A percentile compares a stretch with the other conserved stretches of the same genome.
These are phyloP conservation scores for Teratosphaeria destructans DNA, from an alignment of 2,329 filamentous ascomycete species.

Conservation along the genomic window DNA sequence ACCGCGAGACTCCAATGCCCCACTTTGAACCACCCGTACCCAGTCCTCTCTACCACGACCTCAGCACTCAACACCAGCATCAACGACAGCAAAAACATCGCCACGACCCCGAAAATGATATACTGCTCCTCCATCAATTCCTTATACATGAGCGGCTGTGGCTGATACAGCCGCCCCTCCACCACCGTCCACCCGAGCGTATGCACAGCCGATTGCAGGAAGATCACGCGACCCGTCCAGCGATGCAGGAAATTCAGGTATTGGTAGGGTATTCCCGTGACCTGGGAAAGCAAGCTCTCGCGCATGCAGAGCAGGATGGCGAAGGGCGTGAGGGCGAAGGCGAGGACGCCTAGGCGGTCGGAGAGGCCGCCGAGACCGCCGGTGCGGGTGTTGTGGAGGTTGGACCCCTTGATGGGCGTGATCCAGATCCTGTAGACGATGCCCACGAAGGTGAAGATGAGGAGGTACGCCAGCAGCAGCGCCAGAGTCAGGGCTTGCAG, in stretches of 20 bases:
- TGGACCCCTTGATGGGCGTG: slow-evolving; percentile 52
- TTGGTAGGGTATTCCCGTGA: slow-evolving; percentile 63
- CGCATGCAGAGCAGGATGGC: slow-evolving; percentile 57
- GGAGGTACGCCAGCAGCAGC: slow-evolving; percentile 50
- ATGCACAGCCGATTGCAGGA: slow-evolving; percentile 56
- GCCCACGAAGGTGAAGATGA: slow-evolving; percentile 57
- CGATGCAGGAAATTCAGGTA: slow-evolving; percentile 69
- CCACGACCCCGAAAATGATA: slow-evolving; percentile 63
- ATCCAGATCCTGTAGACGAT: slow-evolving; percentile 60
- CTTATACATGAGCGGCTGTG: slow-evolving; percentile 51
- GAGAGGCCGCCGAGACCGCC: slow-evolving; percentile 56
- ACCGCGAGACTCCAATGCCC: slow-evolving; percentile 67
- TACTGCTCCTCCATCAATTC: slow-evolving; percentile 55
- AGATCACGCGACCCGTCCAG: slow-evolving; percentile 65
- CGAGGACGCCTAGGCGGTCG: slow-evolving; percentile 59
- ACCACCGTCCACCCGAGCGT: slow-evolving; percentile 62
- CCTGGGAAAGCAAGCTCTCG: slow-evolving; percentile 57
- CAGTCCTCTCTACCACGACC: slow-evolving; percentile 53
- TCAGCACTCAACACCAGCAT: slow-evolving; percentile 51
- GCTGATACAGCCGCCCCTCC: slow-evolving; percentile 57
- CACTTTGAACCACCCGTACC: slow-evolving; percentile 63
- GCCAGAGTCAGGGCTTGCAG: slow-evolving; percentile 55
- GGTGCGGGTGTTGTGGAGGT: slow-evolving; percentile 53
- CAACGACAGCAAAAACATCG: slow-evolving; percentile 52
- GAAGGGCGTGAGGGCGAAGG: slow-evolving; percentile 64